Evolutionary conservation across 225 moss, liverwort and hornwort genomes (phyloP).

Genomic region (Climacium dendroides): DNA sequence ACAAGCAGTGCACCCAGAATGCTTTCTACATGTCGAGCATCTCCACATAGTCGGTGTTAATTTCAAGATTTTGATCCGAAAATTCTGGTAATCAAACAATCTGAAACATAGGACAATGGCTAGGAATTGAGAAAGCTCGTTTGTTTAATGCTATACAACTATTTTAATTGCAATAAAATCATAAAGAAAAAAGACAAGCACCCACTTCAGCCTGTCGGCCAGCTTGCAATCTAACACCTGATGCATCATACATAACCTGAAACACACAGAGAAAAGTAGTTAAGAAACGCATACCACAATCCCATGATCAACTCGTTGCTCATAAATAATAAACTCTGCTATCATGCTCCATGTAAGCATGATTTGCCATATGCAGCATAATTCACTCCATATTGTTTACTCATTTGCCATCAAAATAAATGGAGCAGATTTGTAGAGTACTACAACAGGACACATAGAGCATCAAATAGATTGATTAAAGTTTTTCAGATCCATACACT

Average conservation of each 20-base stretch:
- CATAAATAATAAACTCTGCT: background rate
- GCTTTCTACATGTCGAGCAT: background rate
- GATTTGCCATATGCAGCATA: background rate
- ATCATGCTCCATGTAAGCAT: background rate
- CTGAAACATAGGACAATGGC: background rate
- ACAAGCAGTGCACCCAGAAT: background rate
- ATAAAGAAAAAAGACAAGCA: background rate
- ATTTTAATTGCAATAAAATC: background rate
- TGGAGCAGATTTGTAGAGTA: background rate
- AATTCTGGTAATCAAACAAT: background rate
- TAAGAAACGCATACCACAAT: background rate
- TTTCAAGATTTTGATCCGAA: background rate
- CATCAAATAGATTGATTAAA: background rate
- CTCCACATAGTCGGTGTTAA: background rate
- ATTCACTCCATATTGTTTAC: background rate
- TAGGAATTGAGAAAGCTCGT: background rate
- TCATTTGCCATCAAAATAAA: background rate
- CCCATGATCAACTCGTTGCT: background rate
- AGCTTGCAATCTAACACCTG: slow-evolving; percentile 94
- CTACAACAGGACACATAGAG: background rate
- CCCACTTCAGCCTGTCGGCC: slow-evolving; percentile 95
- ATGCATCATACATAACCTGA: slow-evolving; percentile 99
- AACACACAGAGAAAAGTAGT: background rate
- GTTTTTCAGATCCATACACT: background rate
- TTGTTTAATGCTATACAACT: background rate